Evolutionary conservation across 2,329 filamentous ascomycete genomes (phyloP).

Genomic region (Neonectria ditissima): DNA sequence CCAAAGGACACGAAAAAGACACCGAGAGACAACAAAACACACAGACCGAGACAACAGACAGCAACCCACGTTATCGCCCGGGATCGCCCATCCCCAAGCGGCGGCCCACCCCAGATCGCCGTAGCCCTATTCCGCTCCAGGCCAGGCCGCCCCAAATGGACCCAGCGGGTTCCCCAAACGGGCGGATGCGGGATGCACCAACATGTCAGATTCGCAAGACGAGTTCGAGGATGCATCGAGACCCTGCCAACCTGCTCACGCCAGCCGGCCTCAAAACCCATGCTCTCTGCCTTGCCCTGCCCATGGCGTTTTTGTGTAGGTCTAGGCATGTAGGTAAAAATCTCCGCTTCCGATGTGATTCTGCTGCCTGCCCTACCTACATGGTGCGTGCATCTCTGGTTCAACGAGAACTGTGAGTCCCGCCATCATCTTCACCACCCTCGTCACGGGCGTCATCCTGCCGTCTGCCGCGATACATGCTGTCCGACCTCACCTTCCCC

Average conservation of each 20-base stretch:
- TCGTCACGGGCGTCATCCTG: neutral
- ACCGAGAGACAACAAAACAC: constrained; percentile 4
- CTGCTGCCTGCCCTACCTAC: neutral
- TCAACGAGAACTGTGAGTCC: neutral
- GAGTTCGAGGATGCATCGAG: constrained; percentile 3
- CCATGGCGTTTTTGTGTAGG: neutral
- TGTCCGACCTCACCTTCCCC: neutral
- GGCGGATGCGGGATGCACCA: constrained; percentile 14
- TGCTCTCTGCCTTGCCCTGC: too few relatives aligned
- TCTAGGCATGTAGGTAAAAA: too few relatives aligned
- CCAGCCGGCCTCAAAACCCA: constrained; percentile 7
- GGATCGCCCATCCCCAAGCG: constrained; percentile 2
- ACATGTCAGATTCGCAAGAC: constrained; percentile 8
- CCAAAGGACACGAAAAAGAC: neutral
- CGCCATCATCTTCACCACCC: constrained; percentile 6
- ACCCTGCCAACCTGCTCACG: constrained; percentile 10
- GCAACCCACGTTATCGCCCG: constrained; percentile 17
- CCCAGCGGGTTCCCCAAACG: constrained; percentile 24
- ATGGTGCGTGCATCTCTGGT: neutral
- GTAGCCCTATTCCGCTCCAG: constrained; percentile 18
- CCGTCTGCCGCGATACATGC: constrained; percentile 1
- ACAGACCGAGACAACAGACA: neutral
- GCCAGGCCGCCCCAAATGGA: constrained; percentile 14
- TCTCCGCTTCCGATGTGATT: neutral
- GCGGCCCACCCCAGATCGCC: constrained; percentile 22